Evolutionary conservation across 306 rosid genomes (phyloP), one percentile per base, ranked within the genome.

Genomic region (Macrotyloma uniflorum): DNA sequence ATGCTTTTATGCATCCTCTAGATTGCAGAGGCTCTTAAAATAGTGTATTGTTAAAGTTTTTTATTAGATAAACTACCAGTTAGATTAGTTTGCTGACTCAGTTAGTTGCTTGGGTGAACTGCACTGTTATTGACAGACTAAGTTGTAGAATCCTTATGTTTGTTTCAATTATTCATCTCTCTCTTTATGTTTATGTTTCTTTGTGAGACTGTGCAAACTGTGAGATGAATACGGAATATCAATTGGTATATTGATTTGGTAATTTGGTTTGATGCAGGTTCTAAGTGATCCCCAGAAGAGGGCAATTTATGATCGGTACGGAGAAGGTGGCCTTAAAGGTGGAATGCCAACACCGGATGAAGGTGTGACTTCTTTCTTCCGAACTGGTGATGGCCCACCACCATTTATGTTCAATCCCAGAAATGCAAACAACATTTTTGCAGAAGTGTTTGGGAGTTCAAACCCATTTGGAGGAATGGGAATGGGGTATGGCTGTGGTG

Each of bases 251-350:
- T 76, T 68, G 76, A 57, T 75, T 66, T 70, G 28, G 45, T 35
- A 76, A 67, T 67, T 59, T 70, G 28, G 36, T 35, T 75, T 24
- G 22, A 35, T 81, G 70, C 50, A 94, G 98, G 97, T 94, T 84
- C 84, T 92, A 71, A 94, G 97, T 77, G 98, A 94, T 88, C 90
- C 97, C 19, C 98, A 92, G 74, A 94, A 94, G 83, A 88, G 92
- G 82, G 92, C 90, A 77, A 75, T 94, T 67, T 94, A 89, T 81
- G 97, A 92, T 84, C 91, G 84, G 71, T 92, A 92, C 51, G 98
- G 98, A 26, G 98, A 92, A 79, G 90, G 89, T 57, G 91, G 93
- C 1, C 90, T 92, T 11, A 90, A 94, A 85, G 94, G 96, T 13
- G 88, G 84, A 70, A 86, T 78, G 80, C 87, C 97, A 42, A 84